Percentiles rank a stretch among this genome's conserved stretches.
Evolutionary conservation across 1,284 basidiomycete species (phyloP).

Genomic region (Gymnopus androsaceus): DNA sequence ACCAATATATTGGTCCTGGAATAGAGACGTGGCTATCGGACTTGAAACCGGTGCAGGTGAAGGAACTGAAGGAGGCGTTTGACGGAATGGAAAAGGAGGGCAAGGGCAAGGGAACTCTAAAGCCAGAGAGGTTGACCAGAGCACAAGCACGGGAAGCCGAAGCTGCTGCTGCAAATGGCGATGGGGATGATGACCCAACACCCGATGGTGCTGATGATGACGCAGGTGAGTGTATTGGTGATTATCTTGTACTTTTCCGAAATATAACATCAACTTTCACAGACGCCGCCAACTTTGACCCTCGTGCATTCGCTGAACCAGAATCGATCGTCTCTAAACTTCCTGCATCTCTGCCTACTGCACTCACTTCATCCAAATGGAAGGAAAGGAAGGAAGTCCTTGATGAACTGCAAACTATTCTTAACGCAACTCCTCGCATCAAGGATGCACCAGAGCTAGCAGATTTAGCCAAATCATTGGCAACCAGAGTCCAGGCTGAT

Average conservation of each 20-base stretch:
- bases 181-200: slow-evolving; percentile 38
- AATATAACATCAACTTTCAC: neutral
- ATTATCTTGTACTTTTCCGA: slow-evolving; percentile 3
- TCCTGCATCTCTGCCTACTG: slow-evolving; percentile 72
- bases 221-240: slow-evolving; percentile 27
- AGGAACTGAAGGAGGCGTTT: slow-evolving; percentile 93
- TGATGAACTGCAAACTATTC: slow-evolving; percentile 78
- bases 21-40: slow-evolving; percentile 89
- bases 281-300: slow-evolving; percentile 68
- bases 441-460: slow-evolving; percentile 76
- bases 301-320: slow-evolving; percentile 82
- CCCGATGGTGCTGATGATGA: slow-evolving; percentile 35
- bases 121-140: slow-evolving; percentile 80
- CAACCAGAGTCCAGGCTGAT: slow-evolving; percentile 84
- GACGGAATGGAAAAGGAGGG: slow-evolving; percentile 82
- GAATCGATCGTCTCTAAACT: slow-evolving; percentile 79
- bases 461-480: slow-evolving; percentile 76
- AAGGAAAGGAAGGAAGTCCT: slow-evolving; percentile 95
- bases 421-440: slow-evolving; percentile 77
- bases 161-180: slow-evolving; percentile 45
- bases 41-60: slow-evolving; percentile 97
- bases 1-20: slow-evolving; percentile 87
- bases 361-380: slow-evolving; percentile 92
- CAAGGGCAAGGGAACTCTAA: slow-evolving; percentile 79
- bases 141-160: slow-evolving; percentile 77